Conservation (phyloP, 768 basidiomycete species). For the Gloeophyllum trabeum region DNA sequence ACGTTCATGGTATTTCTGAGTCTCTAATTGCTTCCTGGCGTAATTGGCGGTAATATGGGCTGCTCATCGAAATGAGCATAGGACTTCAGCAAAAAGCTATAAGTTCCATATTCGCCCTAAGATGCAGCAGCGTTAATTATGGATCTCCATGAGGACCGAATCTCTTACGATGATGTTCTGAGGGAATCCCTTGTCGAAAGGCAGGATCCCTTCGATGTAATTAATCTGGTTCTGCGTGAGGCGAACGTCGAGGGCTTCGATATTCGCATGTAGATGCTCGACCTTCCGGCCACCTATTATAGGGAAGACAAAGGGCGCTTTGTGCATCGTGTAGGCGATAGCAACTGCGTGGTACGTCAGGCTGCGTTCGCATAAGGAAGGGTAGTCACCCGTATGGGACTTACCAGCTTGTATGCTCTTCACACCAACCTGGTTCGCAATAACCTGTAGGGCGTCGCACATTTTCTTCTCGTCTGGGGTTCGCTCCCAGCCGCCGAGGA, state of each 20-base stretch:
- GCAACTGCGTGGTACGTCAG: too few relatives aligned
- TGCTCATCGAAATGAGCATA: too few relatives aligned
- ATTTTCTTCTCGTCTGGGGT: slow-evolving; percentile 17
- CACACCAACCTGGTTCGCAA: slow-evolving; percentile 25
- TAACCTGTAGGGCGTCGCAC: slow-evolving; percentile 24
- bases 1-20: too few relatives aligned
- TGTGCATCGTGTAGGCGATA: slow-evolving; percentile 44
- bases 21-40: too few relatives aligned
- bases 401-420: slow-evolving; percentile 16
- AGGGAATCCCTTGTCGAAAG: slow-evolving; percentile 39
- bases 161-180: slow-evolving; percentile 18
- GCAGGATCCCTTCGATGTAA: slow-evolving; percentile 28
- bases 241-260: slow-evolving; percentile 36
- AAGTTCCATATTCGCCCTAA: too few relatives aligned
- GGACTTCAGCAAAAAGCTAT: too few relatives aligned
- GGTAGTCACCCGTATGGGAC: not conserved
- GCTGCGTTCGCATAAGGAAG: too few relatives aligned
- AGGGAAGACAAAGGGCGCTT: slow-evolving; percentile 40
- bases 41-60: too few relatives aligned
- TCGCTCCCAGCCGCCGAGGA: not conserved
- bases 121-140: slow-evolving; percentile 2
- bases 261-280: slow-evolving; percentile 36
- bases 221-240: slow-evolving; percentile 34
- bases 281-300: slow-evolving; percentile 41
- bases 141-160: not conserved